Base-by-base conservation (phyloP, 768 basidiomycete species). In the Mycena venus region DNA sequence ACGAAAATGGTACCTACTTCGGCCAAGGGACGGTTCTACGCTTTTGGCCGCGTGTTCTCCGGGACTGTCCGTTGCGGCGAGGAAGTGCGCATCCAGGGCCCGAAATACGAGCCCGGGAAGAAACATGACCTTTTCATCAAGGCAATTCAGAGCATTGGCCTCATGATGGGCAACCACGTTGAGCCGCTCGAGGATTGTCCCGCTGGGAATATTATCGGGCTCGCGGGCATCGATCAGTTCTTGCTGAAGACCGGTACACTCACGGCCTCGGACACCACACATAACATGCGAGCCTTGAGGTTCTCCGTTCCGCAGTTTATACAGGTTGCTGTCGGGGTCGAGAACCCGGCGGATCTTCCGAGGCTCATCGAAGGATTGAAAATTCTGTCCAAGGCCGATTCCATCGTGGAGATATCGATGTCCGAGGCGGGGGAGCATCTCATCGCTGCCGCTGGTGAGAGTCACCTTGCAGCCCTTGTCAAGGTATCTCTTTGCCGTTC, bases 1-100 rank as follows among this genome's bases (percentile, higher is more conserved):
- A 99, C 98, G 78, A 99, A 99, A 93, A 99, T 99, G 98, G 98
- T 99, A 80, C 98, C 98, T 74, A 99, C 97, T 42, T 98, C 97
- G 78, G 98, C 99, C 86, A 99, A 99, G 88, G 98, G 98, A 82
- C 97, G 98, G 75, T 99, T 99, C 94, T 99, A 99, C 86, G 98
- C 98, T 73, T 99, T 99, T 85, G 98, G 98, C 86, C 98, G 98
- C 90, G 94, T 99, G 87, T 99, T 99, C 91, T 96, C 98, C 75
- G 98, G 98, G 82, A 99, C 97, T 72, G 97, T 99, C 82, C 93
- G 91, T 78, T 91, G 98, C 70, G 98, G 98, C 61, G 98, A 97
- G 82, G 99, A 97, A 87, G 92, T 99, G 86, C 96, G 98, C 81
- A 99, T 99, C 80, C 98, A 99, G 87, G 98, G 98, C 25, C 98